phyloP scores from a whole-genome alignment of 1,139 yeast species.

The Yarrowia galli region DNA sequence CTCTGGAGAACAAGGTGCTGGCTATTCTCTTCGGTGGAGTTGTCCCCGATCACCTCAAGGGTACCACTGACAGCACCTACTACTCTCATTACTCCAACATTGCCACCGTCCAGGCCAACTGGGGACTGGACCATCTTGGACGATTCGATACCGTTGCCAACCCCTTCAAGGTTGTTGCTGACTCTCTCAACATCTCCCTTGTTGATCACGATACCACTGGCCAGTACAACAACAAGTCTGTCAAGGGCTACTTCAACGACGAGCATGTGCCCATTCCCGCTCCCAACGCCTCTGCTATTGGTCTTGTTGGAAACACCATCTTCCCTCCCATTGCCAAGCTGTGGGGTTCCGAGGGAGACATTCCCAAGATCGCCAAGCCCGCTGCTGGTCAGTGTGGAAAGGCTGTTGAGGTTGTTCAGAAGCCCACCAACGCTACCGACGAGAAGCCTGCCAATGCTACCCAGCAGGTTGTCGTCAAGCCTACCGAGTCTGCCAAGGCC shows the following conservation, averaged over 20 bases:
- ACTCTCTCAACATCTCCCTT: slow-evolving; percentile 51
- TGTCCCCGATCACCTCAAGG: slow-evolving; percentile 53
- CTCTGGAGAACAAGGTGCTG: slow-evolving; percentile 55
- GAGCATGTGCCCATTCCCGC: slow-evolving; percentile 41
- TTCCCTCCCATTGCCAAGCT: slow-evolving; percentile 29
- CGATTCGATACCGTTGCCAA: slow-evolving; percentile 59
- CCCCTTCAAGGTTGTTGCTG: slow-evolving; percentile 55
- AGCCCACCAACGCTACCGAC: not conserved
- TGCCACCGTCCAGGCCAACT: slow-evolving; percentile 57
- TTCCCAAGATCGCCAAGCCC: slow-evolving; percentile 7
- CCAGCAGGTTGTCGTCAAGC: not conserved
- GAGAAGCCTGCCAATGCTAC: not conserved
- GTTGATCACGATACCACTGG: slow-evolving; percentile 50
- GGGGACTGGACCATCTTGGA: slow-evolving; percentile 57
- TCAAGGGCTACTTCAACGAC: slow-evolving; percentile 44
- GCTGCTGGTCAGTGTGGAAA: slow-evolving; percentile 17
- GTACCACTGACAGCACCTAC: slow-evolving; percentile 56
- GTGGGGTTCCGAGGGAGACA: slow-evolving; percentile 10
- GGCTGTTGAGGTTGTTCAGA: not conserved
- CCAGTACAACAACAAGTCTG: slow-evolving; percentile 46
- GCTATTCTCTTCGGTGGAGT: slow-evolving; percentile 56
- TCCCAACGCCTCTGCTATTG: slow-evolving; percentile 18
- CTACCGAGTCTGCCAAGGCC: not conserved
- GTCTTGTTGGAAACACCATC: slow-evolving; percentile 21
- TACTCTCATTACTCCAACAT: slow-evolving; percentile 60